phyloP scores from a whole-genome alignment of 169 alveolate genomes.

The Besnoitia besnoiti region DNA sequence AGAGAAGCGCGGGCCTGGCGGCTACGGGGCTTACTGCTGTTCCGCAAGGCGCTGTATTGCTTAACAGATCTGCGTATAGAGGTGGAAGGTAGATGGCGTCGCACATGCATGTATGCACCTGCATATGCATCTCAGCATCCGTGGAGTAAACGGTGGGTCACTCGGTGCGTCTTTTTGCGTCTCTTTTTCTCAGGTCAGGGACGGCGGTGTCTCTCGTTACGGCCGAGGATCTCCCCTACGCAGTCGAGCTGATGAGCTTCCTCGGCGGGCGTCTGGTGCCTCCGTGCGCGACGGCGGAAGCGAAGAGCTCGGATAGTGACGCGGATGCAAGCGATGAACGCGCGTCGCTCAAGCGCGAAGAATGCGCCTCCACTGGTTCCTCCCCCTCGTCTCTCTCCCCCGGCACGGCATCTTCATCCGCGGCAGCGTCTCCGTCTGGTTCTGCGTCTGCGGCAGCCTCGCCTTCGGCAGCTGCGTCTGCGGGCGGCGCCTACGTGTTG shows the following conservation, averaged over 20 bases:
- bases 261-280: conserved; percentile 67
- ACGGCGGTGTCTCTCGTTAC: conserved; percentile 73
- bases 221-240: conserved; percentile 78
- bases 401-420: neutral
- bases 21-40: no score
- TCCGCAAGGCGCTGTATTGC: no score
- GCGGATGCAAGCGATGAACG: neutral
- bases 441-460: neutral
- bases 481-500: neutral
- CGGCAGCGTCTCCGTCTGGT: neutral
- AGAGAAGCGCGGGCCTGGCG: no score
- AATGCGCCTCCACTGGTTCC: neutral
- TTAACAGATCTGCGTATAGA: no score
- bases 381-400: neutral
- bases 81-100: no score
- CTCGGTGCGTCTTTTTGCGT: neutral
- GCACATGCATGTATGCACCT: neutral
- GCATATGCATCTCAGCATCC: neutral
- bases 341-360: neutral
- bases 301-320: no score
- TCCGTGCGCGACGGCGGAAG: no score
- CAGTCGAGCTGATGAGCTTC: conserved; percentile 76
- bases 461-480: neutral
- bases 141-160: neutral
- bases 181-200: conserved; percentile 44